Evolutionary conservation across 2,329 filamentous ascomycete species (phyloP), one percentile per base, ranked within the genome.

Genomic region (Microcyclosporella mali): DNA sequence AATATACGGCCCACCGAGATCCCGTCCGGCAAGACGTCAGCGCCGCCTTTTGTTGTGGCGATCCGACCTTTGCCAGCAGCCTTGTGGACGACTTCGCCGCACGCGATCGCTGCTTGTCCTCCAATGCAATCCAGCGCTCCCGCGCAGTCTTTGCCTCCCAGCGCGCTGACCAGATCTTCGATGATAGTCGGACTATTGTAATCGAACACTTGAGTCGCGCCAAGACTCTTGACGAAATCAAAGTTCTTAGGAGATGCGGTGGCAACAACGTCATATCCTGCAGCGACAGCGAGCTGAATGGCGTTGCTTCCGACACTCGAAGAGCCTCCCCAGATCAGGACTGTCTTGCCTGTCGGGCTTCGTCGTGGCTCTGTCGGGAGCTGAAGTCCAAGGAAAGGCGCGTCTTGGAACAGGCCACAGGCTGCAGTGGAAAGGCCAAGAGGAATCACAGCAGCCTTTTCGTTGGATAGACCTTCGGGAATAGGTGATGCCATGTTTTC

Each of bases 241-340:
- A 69, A 67, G 51, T 75, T 74, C 36, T 59, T 64, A 8, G 62
- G 51, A 0, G 67, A 70, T 0, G 64, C 62, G 0, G 70, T 73
- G 1, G 68, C 57, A 32, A 74, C 51, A 7, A 75, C 70, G 11
- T 69, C 57, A 45, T 70, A 71, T 0, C 72, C 72, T 1, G 68
- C 64, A 0, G 64, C 64, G 4, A 61, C 56, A 1, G 66, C 67
- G 0, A 75, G 57, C 45, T 76, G 73, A 10, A 74, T 67, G 1
- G 67, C 69, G 29, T 65, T 66, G 30, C 64, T 64, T 1, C 73
- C 71, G 0, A 72, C 69, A n/a, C 64, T 66, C 0, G 70, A 68
- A 2, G 70, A 66, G 0, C 74, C 76, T n/a, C 75, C 74, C 70
- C 72, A 77, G 14, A 77, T 56, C 3, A 77, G 51, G 0, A 71